Conservation (phyloP, 345 rosid genomes). For the Pistacia integerrima region DNA sequence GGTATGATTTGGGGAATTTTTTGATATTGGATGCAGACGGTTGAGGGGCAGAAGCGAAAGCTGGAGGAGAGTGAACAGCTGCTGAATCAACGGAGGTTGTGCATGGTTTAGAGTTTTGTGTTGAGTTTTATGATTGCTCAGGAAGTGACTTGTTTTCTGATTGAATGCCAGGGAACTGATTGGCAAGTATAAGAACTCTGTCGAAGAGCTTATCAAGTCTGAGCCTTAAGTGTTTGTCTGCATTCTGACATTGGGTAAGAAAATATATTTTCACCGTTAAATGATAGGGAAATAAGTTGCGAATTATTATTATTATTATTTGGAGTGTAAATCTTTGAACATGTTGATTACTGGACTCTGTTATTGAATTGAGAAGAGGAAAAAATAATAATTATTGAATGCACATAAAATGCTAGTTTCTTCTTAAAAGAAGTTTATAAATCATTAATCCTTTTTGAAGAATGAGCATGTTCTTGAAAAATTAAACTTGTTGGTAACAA, state of each 20-base stretch:
- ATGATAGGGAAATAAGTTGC: neutral
- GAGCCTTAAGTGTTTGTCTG: slow-evolving; percentile 39
- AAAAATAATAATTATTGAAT: neutral
- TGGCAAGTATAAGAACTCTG: slow-evolving; percentile 55
- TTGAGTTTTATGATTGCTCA: slow-evolving; percentile 5
- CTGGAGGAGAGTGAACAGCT: slow-evolving; percentile 65
- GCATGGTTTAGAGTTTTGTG: neutral
- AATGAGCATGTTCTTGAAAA: neutral
- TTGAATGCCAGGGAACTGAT: slow-evolving; percentile 61
- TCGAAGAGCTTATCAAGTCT: slow-evolving; percentile 61
- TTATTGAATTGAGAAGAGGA: neutral
- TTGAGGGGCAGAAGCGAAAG: slow-evolving; percentile 71
- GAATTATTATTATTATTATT: neutral
- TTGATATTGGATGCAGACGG: slow-evolving; percentile 48
- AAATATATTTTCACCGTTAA: neutral
- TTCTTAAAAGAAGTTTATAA: neutral
- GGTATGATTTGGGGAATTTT: neutral
- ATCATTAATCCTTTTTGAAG: neutral
- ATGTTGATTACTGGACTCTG: neutral
- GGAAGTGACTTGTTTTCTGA: neutral
- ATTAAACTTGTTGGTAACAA: neutral
- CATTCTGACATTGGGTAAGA: slow-evolving; percentile 12
- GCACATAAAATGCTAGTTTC: neutral
- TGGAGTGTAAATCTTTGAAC: neutral
- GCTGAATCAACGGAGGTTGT: slow-evolving; percentile 56